Evolutionary conservation across 2,329 filamentous ascomycete genomes (phyloP), one percentile per base, ranked within the genome.

Genomic region (Colletotrichum plurivorum): DNA sequence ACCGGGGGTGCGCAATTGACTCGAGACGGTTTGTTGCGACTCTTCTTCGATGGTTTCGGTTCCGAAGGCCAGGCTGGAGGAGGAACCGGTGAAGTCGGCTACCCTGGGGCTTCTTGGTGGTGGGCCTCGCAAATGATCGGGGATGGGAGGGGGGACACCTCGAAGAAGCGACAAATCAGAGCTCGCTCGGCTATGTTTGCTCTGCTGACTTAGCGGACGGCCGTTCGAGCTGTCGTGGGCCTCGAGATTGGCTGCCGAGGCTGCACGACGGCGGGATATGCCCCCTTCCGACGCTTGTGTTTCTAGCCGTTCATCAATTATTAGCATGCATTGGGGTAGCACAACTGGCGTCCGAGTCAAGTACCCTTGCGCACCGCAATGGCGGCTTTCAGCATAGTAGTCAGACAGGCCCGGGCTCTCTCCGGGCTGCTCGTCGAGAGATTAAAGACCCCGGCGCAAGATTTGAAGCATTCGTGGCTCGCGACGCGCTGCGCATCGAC

Each of bases 371-470:
- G 88, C 74, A 86, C 86, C 56, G 87, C 82, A 72, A 96, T 88
- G 45, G 95, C 89, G 45, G 90, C 89, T 75, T 90, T 88, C 66
- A 97, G 81, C 72, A 97, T 91, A 25, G 91, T 87, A 57, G 92
- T 91, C 51, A 98, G 86, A 77, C 93, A 95, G 75, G 89, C 88
- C 76, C 92, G 91, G 73, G 93, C 90, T 71, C 88, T 92, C 74
- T 94, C 92, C 5, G 92, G 89, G 41, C 88, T 88, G 66, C 89
- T 88, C 51, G 88, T 83, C 6, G 94, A 94, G 31, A 93, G 92
- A 77, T 93, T 92, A 77, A 94, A 92, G 62, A 92, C 89, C 71
- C 90, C 89, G 71, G 95, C 87, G 73, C 89, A 92, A 16, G 92
- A 87, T 69, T 92, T 87, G 73, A 92, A 93, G 72, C 88, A 84